Conservation (phyloP, 208 protist genomes). For the Leishmania tropica region DNA sequence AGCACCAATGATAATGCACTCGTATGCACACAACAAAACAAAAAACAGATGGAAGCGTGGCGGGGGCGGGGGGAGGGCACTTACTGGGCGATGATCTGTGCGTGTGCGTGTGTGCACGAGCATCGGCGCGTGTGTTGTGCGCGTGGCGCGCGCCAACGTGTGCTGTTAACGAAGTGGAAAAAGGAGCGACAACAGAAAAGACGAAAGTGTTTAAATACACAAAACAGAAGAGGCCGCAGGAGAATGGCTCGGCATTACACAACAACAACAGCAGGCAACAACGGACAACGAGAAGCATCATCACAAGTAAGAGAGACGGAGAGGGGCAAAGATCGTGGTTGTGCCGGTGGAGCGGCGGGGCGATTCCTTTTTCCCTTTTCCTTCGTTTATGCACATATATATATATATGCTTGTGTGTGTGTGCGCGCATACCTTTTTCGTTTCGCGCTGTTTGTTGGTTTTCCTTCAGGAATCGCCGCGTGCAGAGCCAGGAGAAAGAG, state of each 20-base stretch:
- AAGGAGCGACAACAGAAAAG: background rate
- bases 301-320: constrained; percentile 9
- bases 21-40: background rate
- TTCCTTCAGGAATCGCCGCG: no score
- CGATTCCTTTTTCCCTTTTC: no score
- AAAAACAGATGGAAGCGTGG: background rate
- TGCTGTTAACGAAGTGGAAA: background rate
- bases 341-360: background rate
- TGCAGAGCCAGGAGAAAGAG: no score
- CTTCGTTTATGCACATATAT: background rate
- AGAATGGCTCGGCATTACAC: background rate
- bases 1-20: background rate
- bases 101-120: background rate
- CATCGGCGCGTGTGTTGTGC: background rate
- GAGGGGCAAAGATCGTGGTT: constrained; percentile 9
- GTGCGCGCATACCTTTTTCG: background rate
- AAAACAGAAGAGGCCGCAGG: background rate
- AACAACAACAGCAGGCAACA: background rate
- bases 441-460: no score
- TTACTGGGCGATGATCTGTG: background rate
- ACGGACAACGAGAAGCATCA: background rate
- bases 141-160: no score
- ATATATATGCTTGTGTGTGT: background rate
- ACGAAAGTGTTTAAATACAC: background rate
- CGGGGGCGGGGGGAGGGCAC: background rate